These are phyloP conservation scores for Spirogloea muscicola DNA, from an alignment of 139 green algal genomes.

Conservation along the genomic window DNA sequence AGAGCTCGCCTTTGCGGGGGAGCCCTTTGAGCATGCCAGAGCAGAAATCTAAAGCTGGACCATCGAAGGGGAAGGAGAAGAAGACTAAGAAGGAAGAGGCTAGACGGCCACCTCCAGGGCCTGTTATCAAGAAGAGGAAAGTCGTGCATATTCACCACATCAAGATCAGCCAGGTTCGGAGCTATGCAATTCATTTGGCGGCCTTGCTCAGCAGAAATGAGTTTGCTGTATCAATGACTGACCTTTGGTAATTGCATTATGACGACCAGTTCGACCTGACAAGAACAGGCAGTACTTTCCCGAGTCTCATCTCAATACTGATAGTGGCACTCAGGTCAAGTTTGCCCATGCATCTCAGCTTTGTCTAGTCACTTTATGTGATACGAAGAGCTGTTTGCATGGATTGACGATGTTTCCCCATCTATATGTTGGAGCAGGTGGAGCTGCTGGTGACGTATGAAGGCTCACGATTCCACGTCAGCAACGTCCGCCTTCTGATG, in stretches of 20 bases:
- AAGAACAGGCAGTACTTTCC: not conserved
- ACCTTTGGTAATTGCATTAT: not conserved
- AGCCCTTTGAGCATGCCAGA: too few relatives aligned
- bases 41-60: too few relatives aligned
- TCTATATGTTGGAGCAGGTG: slow-evolving; percentile 6
- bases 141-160: slow-evolving; percentile 19
- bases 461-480: slow-evolving; percentile 3
- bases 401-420: not conserved
- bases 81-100: not conserved
- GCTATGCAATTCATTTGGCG: too few relatives aligned
- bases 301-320: not conserved
- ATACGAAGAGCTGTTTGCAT: not conserved
- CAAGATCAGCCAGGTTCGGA: slow-evolving; percentile 22
- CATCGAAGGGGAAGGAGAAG: too few relatives aligned
- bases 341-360: not conserved
- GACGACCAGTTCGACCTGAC: too few relatives aligned
- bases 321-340: not conserved
- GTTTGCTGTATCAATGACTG: not conserved
- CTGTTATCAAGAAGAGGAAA: not conserved
- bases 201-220: too few relatives aligned
- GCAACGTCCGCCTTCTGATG: slow-evolving; percentile 3
- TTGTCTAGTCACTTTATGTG: not conserved
- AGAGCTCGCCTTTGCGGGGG: too few relatives aligned
- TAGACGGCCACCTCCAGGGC: not conserved
- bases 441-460: slow-evolving; percentile 38